Evolutionary conservation across 345 rosid genomes (phyloP).

Genomic region (Firmiana major): DNA sequence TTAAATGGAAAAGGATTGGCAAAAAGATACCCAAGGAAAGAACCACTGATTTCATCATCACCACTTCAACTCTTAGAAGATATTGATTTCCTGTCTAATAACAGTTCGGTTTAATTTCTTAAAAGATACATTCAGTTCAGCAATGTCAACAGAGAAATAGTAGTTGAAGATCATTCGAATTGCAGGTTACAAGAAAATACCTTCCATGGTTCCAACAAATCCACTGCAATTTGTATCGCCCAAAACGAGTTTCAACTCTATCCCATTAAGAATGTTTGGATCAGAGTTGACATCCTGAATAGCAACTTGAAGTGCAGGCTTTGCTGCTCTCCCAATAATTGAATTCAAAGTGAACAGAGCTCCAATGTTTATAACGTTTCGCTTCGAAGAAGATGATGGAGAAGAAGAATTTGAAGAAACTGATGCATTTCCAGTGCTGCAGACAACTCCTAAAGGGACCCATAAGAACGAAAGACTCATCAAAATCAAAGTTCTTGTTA

Average conservation of each 20-base stretch:
- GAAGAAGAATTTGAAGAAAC: conserved; percentile 28
- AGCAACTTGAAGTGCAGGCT: conserved; percentile 59
- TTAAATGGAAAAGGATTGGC: not conserved
- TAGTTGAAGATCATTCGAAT: not conserved
- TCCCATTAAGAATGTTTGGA: conserved; percentile 49
- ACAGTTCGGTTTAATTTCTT: not conserved
- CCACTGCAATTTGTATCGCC: conserved; percentile 83
- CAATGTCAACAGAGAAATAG: not conserved
- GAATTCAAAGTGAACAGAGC: conserved; percentile 68
- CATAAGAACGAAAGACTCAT: conserved; percentile 31
- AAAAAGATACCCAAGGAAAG: not conserved
- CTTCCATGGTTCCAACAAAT: conserved; percentile 75
- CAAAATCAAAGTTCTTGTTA: conserved; percentile 25
- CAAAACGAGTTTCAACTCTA: conserved; percentile 39
- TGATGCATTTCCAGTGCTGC: conserved; percentile 37
- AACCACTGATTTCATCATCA: not conserved
- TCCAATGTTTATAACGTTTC: conserved; percentile 54
- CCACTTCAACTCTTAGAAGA: not conserved
- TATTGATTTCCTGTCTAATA: not conserved
- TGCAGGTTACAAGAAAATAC: conserved; percentile 34
- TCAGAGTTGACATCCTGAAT: conserved; percentile 66
- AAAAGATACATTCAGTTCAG: not conserved
- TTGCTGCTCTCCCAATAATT: conserved; percentile 70
- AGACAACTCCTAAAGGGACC: conserved; percentile 35
- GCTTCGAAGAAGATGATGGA: conserved; percentile 41